Conservation (phyloP, 2,329 filamentous ascomycete genomes). For the Diaporthe sp. region DNA sequence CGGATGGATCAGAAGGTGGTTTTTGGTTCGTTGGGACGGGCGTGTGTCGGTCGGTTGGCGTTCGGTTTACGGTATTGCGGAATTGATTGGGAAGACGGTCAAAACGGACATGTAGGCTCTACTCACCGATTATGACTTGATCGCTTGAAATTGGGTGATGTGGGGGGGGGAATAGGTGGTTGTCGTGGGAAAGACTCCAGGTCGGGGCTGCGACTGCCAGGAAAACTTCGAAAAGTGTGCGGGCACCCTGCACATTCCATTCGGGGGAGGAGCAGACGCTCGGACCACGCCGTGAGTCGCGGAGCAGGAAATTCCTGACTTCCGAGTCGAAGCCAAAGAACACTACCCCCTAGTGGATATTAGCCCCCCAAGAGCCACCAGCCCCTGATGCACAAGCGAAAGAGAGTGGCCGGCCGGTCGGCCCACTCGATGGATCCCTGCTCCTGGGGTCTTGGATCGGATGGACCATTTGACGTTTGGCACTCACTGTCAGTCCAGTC, state of each 20-base stretch:
- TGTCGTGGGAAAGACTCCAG: constrained; percentile 31
- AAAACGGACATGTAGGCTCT: constrained; percentile 26
- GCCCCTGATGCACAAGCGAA: neutral
- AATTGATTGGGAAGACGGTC: neutral
- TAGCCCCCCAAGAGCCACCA: neutral
- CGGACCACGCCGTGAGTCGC: neutral
- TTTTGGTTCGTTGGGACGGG: constrained; percentile 1
- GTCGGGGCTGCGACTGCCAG: constrained; percentile 25
- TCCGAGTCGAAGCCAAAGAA: neutral
- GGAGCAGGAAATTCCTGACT: constrained; percentile 28
- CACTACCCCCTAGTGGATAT: constrained; percentile 7
- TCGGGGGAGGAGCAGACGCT: constrained; percentile 12
- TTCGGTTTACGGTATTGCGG: constrained; percentile 12
- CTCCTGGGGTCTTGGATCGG: neutral
- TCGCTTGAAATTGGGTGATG: constrained; percentile 34
- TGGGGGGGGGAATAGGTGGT: constrained; percentile 29
- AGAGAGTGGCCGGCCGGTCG: neutral
- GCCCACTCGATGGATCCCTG: constrained; percentile 1
- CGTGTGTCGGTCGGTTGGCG: constrained; percentile 24
- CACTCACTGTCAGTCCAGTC: neutral
- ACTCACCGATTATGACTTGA: constrained; percentile 37
- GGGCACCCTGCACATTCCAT: constrained; percentile 12
- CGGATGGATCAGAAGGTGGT: constrained; percentile 8
- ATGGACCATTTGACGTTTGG: neutral
- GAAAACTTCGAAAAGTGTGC: constrained; percentile 31